Conservation (phyloP, 2,329 filamentous ascomycete genomes). For the Arthrobotrys sinensis region DNA sequence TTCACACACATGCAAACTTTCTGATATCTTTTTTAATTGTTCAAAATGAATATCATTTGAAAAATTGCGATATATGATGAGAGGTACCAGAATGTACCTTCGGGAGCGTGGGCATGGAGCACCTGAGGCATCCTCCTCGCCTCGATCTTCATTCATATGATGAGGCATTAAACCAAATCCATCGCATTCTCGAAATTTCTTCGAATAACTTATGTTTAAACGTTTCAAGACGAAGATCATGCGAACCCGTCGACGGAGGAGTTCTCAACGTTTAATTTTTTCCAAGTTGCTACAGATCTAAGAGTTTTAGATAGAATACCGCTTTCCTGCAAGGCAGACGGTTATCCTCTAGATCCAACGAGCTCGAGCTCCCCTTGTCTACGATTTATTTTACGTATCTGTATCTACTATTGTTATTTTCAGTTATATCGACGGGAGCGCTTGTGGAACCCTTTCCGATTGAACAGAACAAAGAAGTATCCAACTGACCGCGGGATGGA, state of each 20-base stretch:
- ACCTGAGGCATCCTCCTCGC: constrained; percentile 25
- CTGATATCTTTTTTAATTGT: constrained; percentile 13
- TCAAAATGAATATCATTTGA: constrained; percentile 12
- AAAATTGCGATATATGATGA: constrained; percentile 9
- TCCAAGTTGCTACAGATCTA: constrained; percentile 10
- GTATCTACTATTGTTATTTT: constrained; percentile 30
- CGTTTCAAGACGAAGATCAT: constrained; percentile 27
- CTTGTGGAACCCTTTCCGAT: constrained; percentile 48
- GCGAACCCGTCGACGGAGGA: constrained; percentile 39
- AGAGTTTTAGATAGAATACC: constrained; percentile 13
- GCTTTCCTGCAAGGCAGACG: constrained; percentile 30
- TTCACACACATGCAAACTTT: constrained; percentile 25
- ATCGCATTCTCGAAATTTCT: constrained; percentile 17
- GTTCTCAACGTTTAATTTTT: constrained; percentile 8
- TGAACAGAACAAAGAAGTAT: constrained; percentile 19
- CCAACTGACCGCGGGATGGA: constrained; percentile 51
- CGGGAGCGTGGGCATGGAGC: constrained; percentile 4
- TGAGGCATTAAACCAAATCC: constrained; percentile 56
- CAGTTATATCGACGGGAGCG: constrained; percentile 12
- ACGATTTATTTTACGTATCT: constrained; percentile 22
- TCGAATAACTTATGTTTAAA: background rate
- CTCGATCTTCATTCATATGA: constrained; percentile 46
- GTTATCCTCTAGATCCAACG: background rate
- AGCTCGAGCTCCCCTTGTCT: constrained; percentile 38
- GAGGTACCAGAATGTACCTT: constrained; percentile 53